Evolutionary conservation across 2,329 filamentous ascomycete genomes (phyloP), one percentile per base, ranked within the genome.

Genomic region (Colletotrichum sp.): DNA sequence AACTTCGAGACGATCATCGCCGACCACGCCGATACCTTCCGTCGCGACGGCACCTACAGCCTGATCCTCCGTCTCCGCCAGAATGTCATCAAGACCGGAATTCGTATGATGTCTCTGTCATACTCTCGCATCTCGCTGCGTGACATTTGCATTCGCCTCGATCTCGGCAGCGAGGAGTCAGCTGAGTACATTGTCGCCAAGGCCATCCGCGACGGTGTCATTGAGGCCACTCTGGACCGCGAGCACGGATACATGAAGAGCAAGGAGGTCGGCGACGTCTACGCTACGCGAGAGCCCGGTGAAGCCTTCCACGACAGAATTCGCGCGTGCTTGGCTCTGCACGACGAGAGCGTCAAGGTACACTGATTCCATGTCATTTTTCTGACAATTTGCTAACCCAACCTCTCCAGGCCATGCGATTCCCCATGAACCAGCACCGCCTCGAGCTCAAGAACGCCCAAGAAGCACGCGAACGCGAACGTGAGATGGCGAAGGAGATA

Each of bases 121-220:
- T 99, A 99, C 88, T 98, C 96, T 76, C 95, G 96, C 77, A 99
- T 99, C 82, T 98, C 96, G 2, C 91, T 99, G 71, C 94, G 97
- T 74, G 97, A 99, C 83, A 99, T 99, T 80, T 99, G 97, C 87
- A 96, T 98, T 75, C 95, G 97, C 64, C 90, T 99, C 66, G 96
- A 97, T 68, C 89, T 99, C 12, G 95, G 97, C 78, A 98, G 95
- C 80, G 97, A 99, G 84, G 97, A 99, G 89, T 98, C 95, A 56
- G 97, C 97, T 13, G 97, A 99, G 87, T 99, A 99, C 86, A 99
- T 99, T 84, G 97, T 98, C 43, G 97, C 97, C 78, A 99, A 99
- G 89, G 97, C 97, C 3, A 99, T 99, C 80, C 92, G 97, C 25
- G 97, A 99, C 82, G 97, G 97, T 75, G 97, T 98, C 71, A 98